phyloP scores from a whole-genome alignment of 129 eudicot species.

The Pittosporum tobira region DNA sequence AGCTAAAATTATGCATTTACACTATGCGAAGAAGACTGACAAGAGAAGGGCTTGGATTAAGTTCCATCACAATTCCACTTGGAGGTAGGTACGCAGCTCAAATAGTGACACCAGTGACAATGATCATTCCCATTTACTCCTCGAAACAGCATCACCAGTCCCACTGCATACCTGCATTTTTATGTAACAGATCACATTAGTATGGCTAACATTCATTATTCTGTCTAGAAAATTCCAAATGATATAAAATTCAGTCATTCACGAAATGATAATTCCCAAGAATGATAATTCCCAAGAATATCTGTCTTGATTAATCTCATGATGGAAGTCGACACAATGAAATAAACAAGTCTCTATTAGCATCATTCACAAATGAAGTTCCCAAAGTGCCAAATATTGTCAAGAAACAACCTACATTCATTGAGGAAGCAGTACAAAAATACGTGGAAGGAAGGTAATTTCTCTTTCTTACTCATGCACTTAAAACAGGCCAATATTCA shows the following conservation, averaged over 20 bases:
- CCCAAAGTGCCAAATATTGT: not conserved
- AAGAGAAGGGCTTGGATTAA: not conserved
- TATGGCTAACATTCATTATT: not conserved
- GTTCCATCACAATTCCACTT: conserved; percentile 55
- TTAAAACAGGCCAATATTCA: too few species aligned
- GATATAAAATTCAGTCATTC: too few species aligned
- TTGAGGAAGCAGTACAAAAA: not conserved
- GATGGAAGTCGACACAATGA: too few species aligned
- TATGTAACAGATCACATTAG: not conserved
- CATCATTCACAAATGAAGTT: too few species aligned
- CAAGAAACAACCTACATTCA: not conserved
- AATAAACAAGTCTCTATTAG: too few species aligned
- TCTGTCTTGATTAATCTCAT: not conserved
- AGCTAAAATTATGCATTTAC: conserved; percentile 11
- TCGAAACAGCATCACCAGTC: conserved; percentile 70
- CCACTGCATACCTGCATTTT: conserved; percentile 53
- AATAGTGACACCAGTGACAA: conserved; percentile 71
- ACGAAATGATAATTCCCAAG: too few species aligned
- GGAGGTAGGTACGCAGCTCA: conserved; percentile 65
- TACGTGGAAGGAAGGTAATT: not conserved
- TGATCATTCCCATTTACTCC: conserved; percentile 55
- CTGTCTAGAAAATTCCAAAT: too few species aligned
- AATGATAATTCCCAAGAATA: too few species aligned
- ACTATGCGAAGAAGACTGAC: not conserved
- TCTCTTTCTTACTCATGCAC: not conserved